Percentiles rank a stretch among this genome's conserved stretches.
Conservation (phyloP, 2,329 filamentous ascomycete species). For the Stemphylium lycopersici region DNA sequence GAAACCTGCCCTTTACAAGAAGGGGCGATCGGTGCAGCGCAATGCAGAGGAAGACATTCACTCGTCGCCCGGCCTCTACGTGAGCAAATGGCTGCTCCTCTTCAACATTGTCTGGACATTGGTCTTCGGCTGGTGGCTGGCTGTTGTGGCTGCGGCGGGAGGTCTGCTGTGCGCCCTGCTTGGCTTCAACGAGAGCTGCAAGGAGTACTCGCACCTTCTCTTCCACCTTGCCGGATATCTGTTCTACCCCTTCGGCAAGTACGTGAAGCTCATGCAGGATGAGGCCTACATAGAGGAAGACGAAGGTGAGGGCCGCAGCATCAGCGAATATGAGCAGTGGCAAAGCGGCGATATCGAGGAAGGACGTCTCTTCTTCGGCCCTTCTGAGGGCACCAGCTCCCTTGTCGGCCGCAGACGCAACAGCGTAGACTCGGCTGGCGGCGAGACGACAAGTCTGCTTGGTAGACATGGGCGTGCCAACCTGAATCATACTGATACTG, state of each 20-base stretch:
- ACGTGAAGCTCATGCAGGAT: constrained; percentile 90
- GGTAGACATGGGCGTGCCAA: constrained; percentile 66
- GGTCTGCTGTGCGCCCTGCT: constrained; percentile 81
- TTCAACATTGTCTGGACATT: constrained; percentile 93
- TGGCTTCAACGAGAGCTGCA: constrained; percentile 75
- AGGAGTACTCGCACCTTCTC: constrained; percentile 84
- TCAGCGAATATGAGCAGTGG: constrained; percentile 99
- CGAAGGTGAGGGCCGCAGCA: constrained; percentile 92
- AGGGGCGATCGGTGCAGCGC: constrained; percentile 93
- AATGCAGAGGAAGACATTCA: constrained; percentile 97
- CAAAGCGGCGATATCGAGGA: constrained; percentile 97
- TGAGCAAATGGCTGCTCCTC: constrained; percentile 81
- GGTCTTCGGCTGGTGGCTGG: constrained; percentile 96
- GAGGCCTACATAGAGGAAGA: constrained; percentile 95
- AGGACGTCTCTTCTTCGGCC: constrained; percentile 93
- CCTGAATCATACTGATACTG: constrained; percentile 45
- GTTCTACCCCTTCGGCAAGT: constrained; percentile 96
- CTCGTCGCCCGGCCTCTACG: constrained; percentile 85
- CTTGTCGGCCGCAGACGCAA: constrained; percentile 85
- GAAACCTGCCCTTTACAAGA: constrained; percentile 99
- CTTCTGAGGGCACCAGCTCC: constrained; percentile 70
- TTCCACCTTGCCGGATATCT: constrained; percentile 85
- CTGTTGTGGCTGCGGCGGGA: constrained; percentile 73
- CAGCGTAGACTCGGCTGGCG: constrained; percentile 85
- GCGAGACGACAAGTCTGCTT: constrained; percentile 88